Percentiles rank a stretch among this genome's conserved stretches.
Evolutionary conservation across 345 rosid genomes (phyloP).

Genomic region (Clarkia xantiana): DNA sequence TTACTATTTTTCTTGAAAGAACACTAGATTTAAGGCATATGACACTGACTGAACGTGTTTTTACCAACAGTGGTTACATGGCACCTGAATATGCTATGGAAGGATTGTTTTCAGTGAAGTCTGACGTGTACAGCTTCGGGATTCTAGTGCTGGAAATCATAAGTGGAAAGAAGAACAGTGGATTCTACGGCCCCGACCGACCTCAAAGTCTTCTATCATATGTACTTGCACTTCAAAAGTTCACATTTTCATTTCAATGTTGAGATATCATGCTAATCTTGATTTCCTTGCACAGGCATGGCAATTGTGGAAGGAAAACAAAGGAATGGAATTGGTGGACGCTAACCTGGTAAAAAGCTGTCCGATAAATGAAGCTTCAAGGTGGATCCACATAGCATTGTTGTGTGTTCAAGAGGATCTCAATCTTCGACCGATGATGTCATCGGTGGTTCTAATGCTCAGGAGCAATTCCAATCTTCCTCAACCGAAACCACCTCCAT

Average conservation of each 20-base stretch:
- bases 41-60: too few species aligned
- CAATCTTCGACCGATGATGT: conserved; percentile 28
- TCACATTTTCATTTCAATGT: background rate
- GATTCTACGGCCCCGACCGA: too few species aligned
- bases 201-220: too few species aligned
- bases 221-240: too few species aligned
- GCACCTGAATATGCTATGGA: conserved; percentile 31
- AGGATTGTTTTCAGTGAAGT: conserved; percentile 31
- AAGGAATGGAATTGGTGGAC: conserved; percentile 23
- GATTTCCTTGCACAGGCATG: conserved; percentile 23
- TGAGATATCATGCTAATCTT: background rate
- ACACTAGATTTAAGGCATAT: conserved; percentile 4
- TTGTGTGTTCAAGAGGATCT: conserved; percentile 38
- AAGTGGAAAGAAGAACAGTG: conserved; percentile 24
- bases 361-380: conserved; percentile 13
- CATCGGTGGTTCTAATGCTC: conserved; percentile 32
- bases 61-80: conserved; percentile 47
- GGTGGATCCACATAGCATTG: conserved; percentile 32
- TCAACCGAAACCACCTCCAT: conserved; percentile 15
- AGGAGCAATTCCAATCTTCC: conserved; percentile 29
- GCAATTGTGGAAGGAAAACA: conserved; percentile 25
- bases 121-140: conserved; percentile 26
- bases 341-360: conserved; percentile 9
- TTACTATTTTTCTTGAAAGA: too few species aligned
- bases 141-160: conserved; percentile 30